Percentiles rank a stretch among this genome's conserved stretches.
Conservation (phyloP, 495 filamentous ascomycete species). For the Podospora didyma region DNA sequence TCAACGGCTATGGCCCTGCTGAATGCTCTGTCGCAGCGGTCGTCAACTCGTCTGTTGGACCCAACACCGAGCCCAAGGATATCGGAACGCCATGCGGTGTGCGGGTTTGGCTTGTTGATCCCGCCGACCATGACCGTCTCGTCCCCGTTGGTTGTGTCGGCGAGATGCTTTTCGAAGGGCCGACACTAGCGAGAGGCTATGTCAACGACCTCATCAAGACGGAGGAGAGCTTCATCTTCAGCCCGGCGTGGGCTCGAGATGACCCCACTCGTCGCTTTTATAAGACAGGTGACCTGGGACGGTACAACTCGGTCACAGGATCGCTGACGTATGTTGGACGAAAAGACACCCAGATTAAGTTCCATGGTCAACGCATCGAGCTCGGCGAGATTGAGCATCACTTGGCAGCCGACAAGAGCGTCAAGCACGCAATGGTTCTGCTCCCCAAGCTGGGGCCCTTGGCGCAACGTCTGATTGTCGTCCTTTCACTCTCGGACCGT, state of each 20-base stretch:
- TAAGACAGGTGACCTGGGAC: no score
- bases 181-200: conserved; percentile 53
- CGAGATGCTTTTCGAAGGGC: conserved; percentile 63
- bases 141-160: no score
- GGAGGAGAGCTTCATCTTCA: conserved; percentile 41
- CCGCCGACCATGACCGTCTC: no score
- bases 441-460: conserved; percentile 39
- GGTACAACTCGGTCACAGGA: neutral
- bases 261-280: conserved; percentile 26
- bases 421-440: conserved; percentile 42
- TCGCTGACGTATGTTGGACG: no score
- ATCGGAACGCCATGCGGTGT: conserved; percentile 13
- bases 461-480: conserved; percentile 37
- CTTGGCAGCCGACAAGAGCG: conserved; percentile 8
- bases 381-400: conserved; percentile 55
- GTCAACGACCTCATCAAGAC: conserved; percentile 65
- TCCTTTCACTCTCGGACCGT: conserved; percentile 8
- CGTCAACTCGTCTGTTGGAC: conserved; percentile 16
- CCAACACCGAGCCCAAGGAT: conserved; percentile 17
- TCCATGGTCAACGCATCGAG: conserved; percentile 38
- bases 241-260: neutral
- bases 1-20: conserved; percentile 33
- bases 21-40: conserved; percentile 26
- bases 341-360: conserved; percentile 36
- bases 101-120: conserved; percentile 53